These are phyloP conservation scores for Apiospora phragmitis DNA, from an alignment of 2,329 filamentous ascomycete species.

Conservation along the genomic window DNA sequence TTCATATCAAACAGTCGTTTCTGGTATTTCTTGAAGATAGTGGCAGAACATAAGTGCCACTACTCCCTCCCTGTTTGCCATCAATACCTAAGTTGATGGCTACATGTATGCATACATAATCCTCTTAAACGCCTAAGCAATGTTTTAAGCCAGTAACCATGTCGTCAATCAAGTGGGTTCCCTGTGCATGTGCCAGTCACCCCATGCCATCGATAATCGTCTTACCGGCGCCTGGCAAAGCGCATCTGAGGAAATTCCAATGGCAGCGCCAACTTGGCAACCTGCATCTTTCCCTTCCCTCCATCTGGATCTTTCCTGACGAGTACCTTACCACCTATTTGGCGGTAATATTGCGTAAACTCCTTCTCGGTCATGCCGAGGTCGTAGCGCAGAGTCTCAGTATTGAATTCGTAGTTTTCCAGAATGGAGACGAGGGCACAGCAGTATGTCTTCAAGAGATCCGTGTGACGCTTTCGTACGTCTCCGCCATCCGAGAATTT, in stretches of 20 bases:
- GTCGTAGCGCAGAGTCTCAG: slow-evolving; percentile 69
- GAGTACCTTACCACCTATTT: slow-evolving; percentile 71
- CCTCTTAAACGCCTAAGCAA: slow-evolving; percentile 1
- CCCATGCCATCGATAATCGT: neutral
- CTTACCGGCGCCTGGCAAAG: slow-evolving; percentile 19
- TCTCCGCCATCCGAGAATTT: slow-evolving; percentile 66
- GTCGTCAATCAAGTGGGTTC: neutral
- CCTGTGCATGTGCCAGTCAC: neutral
- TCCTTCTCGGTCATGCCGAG: slow-evolving; percentile 70
- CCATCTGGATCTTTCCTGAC: slow-evolving; percentile 59
- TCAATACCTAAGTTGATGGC: neutral
- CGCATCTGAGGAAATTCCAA: slow-evolving; percentile 74
- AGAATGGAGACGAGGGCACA: slow-evolving; percentile 70
- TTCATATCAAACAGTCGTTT: no score
- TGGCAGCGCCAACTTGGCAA: slow-evolving; percentile 76
- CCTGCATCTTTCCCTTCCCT: slow-evolving; percentile 52
- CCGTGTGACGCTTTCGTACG: slow-evolving; percentile 70
- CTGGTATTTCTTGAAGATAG: neutral
- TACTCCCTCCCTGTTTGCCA: neutral
- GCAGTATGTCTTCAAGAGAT: slow-evolving; percentile 73
- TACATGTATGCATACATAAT: neutral
- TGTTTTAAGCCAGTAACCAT: neutral
- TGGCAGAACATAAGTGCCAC: neutral
- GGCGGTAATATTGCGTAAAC: slow-evolving; percentile 69
- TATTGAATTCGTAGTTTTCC: slow-evolving; percentile 72